Conservation (phyloP, 768 basidiomycete species). For the Kwoniella shandongensis region DNA sequence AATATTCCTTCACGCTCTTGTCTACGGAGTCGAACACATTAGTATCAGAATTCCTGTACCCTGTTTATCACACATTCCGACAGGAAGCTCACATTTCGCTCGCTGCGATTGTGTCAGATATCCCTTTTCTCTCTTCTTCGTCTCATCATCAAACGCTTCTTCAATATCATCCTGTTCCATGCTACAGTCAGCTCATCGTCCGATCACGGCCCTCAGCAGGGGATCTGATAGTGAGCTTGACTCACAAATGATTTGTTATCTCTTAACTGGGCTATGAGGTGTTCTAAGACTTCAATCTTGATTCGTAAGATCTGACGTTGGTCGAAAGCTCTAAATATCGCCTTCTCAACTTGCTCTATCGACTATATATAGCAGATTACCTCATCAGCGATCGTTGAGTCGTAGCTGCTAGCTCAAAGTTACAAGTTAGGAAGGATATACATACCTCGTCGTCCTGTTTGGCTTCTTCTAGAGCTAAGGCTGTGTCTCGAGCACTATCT, state of each 20-base stretch:
- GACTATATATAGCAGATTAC: slow-evolving; percentile 16
- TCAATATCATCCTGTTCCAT: slow-evolving; percentile 22
- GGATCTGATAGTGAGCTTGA: too few relatives aligned
- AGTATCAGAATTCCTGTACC: too few relatives aligned
- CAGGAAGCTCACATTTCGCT: slow-evolving; percentile 33
- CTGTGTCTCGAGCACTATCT: slow-evolving; percentile 26
- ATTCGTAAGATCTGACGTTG: slow-evolving; percentile 20
- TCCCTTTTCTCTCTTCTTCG: slow-evolving; percentile 10
- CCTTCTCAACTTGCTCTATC: slow-evolving; percentile 24
- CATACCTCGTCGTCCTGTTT: slow-evolving; percentile 28
- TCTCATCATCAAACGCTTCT: slow-evolving; percentile 14
- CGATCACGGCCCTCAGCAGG: not conserved
- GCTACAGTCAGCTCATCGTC: too few relatives aligned
- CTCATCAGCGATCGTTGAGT: too few relatives aligned
- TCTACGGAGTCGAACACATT: slow-evolving; percentile 22
- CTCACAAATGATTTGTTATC: slow-evolving; percentile 21
- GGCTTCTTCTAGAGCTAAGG: slow-evolving; percentile 28
- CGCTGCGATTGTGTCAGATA: slow-evolving; percentile 30
- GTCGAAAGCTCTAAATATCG: slow-evolving; percentile 23
- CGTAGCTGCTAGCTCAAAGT: not conserved
- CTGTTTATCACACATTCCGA: too few relatives aligned
- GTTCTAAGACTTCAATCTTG: slow-evolving; percentile 21
- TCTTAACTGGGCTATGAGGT: slow-evolving; percentile 14
- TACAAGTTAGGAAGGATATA: too few relatives aligned
- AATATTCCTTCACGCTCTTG: slow-evolving; percentile 25